Conservation (phyloP, 2,329 filamentous ascomycete species). For the Talaromyces albobiverticillius region DNA sequence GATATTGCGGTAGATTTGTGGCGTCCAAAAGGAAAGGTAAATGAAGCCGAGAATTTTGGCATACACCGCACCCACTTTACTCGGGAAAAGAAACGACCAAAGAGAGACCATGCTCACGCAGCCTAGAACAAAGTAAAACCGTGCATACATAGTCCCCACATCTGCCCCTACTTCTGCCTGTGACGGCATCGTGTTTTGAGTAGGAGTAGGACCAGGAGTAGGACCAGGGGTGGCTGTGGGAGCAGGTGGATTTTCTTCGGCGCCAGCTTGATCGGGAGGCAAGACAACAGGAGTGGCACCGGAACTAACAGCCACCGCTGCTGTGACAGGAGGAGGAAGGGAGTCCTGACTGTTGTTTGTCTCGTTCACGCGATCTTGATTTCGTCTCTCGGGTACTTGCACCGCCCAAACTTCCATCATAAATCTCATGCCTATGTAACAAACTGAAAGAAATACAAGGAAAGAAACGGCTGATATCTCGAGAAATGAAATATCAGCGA, state of each 20-base stretch:
- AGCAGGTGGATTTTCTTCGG: slow-evolving; percentile 33
- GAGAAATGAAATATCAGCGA: slow-evolving; percentile 54
- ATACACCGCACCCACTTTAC: slow-evolving; percentile 52
- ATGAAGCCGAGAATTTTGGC: slow-evolving; percentile 63
- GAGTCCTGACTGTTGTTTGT: slow-evolving; percentile 30
- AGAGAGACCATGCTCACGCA: slow-evolving; percentile 58
- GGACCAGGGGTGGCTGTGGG: slow-evolving; percentile 19
- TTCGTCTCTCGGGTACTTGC: slow-evolving; percentile 48
- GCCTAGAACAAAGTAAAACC: slow-evolving; percentile 61
- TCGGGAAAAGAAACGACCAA: slow-evolving; percentile 58
- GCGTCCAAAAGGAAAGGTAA: slow-evolving; percentile 88
- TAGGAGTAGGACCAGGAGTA: too few relatives aligned
- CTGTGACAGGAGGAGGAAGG: slow-evolving; percentile 53
- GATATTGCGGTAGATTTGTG: slow-evolving; percentile 87
- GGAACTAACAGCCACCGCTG: slow-evolving; percentile 40
- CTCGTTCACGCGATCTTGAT: slow-evolving; percentile 29
- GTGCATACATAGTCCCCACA: slow-evolving; percentile 58
- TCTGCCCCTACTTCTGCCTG: slow-evolving; percentile 41
- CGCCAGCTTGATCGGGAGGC: slow-evolving; percentile 57
- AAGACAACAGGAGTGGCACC: slow-evolving; percentile 57
- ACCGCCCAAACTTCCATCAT: slow-evolving; percentile 66
- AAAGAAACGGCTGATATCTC: slow-evolving; percentile 57
- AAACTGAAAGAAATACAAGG: slow-evolving; percentile 58
- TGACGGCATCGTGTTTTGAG: slow-evolving; percentile 26
- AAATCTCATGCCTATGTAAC: slow-evolving; percentile 63